Evolutionary conservation across 2,329 filamentous ascomycete genomes (phyloP), one percentile per base, ranked within the genome.

Genomic region (Epichloe brachyelytri): DNA sequence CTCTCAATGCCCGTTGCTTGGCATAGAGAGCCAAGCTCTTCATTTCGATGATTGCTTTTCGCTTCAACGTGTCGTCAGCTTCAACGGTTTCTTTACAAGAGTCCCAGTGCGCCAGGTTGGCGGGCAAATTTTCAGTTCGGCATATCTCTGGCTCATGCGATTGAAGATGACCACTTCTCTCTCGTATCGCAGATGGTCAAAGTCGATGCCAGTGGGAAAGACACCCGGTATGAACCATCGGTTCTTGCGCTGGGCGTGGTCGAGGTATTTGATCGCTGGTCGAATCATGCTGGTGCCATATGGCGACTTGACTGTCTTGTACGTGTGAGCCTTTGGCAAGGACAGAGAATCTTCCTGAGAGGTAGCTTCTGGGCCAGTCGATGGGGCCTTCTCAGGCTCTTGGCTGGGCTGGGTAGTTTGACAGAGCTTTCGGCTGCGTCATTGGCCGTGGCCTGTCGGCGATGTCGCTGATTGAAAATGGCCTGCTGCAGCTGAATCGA

Each of bases 21-120:
- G 86, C 83, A 49, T 95, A 83, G n/a, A 96, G 71, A 47, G 82
- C 83, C 37, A 97, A 76, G 63, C 87, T 86, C 75, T 96, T 97
- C 74, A 94, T 88, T 71, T 98, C 93, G 53, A 98, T 96, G 57
- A 96, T 76, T 22, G 90, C 87, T 66, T 91, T 90, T 49, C 89
- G 72, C 72, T 95, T 97, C 47, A 95, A 71, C 1, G 82, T 81
- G 58, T 94, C 88, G 58, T 96, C 88, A 20, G 84, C 78, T 22
- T 83, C 80, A 2, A 78, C 76, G 63, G 57, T 64, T 30, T 85
- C 79, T 53, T 87, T 84, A 8, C 81, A 81, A 0, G 84, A 81
- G 61, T 97, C 88, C 86, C 89, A 94, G 47, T 88, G 85, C 33
- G 84, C 87, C 47, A 96, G 75, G 62, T 95, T 95, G 36, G 86